Evolutionary conservation across 139 green algal genomes (phyloP).

Genomic region (Micractinium conductrix): DNA sequence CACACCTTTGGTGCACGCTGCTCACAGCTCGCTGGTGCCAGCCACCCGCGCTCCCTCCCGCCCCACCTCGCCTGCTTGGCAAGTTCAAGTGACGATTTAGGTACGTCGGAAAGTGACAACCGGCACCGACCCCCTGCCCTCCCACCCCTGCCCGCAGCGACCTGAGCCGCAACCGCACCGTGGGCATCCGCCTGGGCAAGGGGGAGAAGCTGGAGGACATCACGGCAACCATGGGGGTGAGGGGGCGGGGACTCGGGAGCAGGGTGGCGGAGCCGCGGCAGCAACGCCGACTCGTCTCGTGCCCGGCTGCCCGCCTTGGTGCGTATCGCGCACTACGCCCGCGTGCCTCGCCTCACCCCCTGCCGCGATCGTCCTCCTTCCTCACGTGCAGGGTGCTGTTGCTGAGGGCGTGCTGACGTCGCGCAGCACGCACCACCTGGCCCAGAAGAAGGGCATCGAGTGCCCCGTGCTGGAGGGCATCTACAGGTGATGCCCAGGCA

Average conservation of each 20-base stretch:
- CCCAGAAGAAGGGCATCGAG: constrained; percentile 68
- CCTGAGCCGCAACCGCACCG: constrained; percentile 66
- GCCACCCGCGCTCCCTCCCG: no score
- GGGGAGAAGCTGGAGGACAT: constrained; percentile 68
- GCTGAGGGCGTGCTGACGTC: constrained; percentile 81
- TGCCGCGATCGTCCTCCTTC: no score
- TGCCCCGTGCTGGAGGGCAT: constrained; percentile 86
- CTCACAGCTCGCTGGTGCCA: no score
- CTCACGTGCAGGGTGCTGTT: no score
- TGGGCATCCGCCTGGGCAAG: constrained; percentile 62
- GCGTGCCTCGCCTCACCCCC: neutral
- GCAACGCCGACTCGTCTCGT: no score
- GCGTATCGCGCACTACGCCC: neutral
- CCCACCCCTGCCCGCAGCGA: constrained; percentile 34
- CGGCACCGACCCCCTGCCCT: neutral
- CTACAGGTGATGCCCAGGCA: constrained; percentile 71
- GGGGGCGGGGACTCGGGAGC: neutral
- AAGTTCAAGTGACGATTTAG: no score
- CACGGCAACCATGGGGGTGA: constrained; percentile 57
- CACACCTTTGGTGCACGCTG: no score
- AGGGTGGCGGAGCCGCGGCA: no score
- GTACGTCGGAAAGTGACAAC: no score
- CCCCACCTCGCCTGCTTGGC: no score
- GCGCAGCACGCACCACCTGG: constrained; percentile 61
- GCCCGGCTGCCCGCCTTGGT: neutral